Percentiles rank a stretch among this genome's conserved stretches.
phyloP scores from a whole-genome alignment of 371 early-diverging fungal genomes.

The Syncephalastrum monosporum region DNA sequence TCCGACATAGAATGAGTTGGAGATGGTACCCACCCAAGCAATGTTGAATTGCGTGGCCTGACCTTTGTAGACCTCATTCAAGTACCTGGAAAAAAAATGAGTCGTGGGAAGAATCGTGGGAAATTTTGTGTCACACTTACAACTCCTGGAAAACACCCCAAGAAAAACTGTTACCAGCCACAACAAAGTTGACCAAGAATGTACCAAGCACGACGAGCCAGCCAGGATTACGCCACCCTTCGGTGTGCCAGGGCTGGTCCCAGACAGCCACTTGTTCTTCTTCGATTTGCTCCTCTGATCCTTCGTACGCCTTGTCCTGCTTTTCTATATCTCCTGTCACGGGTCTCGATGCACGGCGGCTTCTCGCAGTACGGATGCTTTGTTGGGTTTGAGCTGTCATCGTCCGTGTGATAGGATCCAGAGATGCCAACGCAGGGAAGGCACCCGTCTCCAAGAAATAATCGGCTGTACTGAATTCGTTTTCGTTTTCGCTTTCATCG shows the following conservation, averaged over 20 bases:
- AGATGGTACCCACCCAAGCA: conserved; percentile 18
- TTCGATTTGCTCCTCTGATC: no score
- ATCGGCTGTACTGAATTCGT: no score
- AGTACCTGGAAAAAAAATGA: conserved; percentile 8
- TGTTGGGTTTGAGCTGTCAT: no score
- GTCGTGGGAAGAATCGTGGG: no score
- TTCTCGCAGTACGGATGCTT: no score
- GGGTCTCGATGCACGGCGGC: no score
- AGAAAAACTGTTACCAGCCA: conserved; percentile 17
- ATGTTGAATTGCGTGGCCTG: conserved; percentile 22
- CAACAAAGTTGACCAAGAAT: conserved; percentile 20
- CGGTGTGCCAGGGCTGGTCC: conserved; percentile 19
- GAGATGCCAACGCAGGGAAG: no score
- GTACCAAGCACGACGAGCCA: conserved; percentile 19
- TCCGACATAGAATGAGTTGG: conserved; percentile 8
- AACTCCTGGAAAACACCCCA: conserved; percentile 26
- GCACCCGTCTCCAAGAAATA: no score
- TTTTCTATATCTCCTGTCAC: no score
- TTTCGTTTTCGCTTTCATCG: no score
- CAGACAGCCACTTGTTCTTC: conserved; percentile 11
- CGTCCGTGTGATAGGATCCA: no score
- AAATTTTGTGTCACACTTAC: conserved; percentile 4
- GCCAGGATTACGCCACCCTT: conserved; percentile 32
- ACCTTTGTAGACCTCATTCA: conserved; percentile 20
- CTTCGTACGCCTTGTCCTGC: no score